Conservation (phyloP, 345 rosid genomes). For the Erysimum cheiranthoides region DNA sequence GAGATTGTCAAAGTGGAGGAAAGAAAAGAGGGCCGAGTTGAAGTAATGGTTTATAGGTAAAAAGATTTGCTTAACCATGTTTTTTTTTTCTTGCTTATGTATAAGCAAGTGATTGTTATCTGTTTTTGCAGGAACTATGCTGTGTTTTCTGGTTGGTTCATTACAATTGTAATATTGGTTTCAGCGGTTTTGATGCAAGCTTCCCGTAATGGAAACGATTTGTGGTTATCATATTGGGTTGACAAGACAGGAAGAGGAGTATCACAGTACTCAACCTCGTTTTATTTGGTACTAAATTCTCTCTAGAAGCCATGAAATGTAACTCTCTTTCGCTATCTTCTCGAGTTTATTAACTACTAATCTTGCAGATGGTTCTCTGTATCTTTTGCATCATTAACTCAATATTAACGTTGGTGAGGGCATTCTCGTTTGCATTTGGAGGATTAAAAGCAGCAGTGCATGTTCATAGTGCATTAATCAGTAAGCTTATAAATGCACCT, state of each 20-base stretch:
- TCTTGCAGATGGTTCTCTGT: conserved; percentile 71
- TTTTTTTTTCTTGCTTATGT: neutral
- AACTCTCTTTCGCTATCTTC: conserved; percentile 3
- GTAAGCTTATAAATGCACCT: conserved; percentile 81
- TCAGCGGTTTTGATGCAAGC: conserved; percentile 95
- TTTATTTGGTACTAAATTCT: conserved; percentile 66
- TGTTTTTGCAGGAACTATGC: conserved; percentile 73
- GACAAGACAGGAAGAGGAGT: conserved; percentile 65
- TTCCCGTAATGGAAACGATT: conserved; percentile 90
- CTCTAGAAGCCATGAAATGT: conserved; percentile 3
- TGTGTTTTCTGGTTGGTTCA: conserved; percentile 74
- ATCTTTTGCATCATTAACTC: conserved; percentile 81
- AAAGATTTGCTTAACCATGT: conserved; percentile 2
- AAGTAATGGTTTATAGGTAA: conserved; percentile 79
- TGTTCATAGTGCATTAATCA: conserved; percentile 70
- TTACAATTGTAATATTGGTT: conserved; percentile 62
- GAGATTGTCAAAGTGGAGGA: conserved; percentile 67
- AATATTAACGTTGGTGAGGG: conserved; percentile 74
- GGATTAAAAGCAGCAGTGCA: conserved; percentile 79
- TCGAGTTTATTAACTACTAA: conserved; percentile 20
- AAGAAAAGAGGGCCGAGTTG: conserved; percentile 88
- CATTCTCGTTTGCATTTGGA: conserved; percentile 95
- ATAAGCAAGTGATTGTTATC: conserved; percentile 1
- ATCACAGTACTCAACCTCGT: conserved; percentile 62
- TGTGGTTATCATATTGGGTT: conserved; percentile 95